Base-by-base conservation (phyloP, 257 asterid species). In the Ballota nigra region DNA sequence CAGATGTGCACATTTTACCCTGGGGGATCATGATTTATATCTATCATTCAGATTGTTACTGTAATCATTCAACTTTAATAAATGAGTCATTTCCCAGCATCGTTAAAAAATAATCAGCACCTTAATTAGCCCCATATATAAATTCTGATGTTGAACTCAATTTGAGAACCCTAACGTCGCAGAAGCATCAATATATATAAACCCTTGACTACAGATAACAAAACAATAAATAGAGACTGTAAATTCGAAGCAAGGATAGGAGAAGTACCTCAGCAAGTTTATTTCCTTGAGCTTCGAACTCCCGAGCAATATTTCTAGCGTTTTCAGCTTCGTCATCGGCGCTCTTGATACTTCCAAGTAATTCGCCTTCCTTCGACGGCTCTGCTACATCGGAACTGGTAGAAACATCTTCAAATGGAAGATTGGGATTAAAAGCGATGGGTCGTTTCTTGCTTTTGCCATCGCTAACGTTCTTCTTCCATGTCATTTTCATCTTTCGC, bases 401-500 rank as follows among this genome's bases (percentile, higher is more conserved):
- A 43, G 12, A 36, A 20, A 63, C 63, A 49, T 83, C 83, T 53
- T 82, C 96, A 62, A 92, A 92, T 6, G 98, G 98, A 68, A 92
- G 96, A 59, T 78, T 77, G 4, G 86, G 86, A 41, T 83, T 79
- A 10, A 68, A 49, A 28, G 86, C 53, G 49, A 80, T 72, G 15
- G 88, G 88, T 4, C 89, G 81, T 55, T 91, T 91, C 75, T 75
- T 84, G 77, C 43, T 87, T 72, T 67, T 85, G 74, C 76, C 58
- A 69, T 84, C 86, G 55, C 38, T 62, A 24, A 28, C 75, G 64
- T 75, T 85, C 23, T 81, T 86, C 84, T 89, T 92, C 96, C 96
- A 89, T 52, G 96, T 82, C 96, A 89, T 85, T 93, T 89, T 92
- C 98, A 92, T 92, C 79, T 70, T 72, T 38, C 34, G 65, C 43